Evolutionary conservation across 1,284 basidiomycete genomes (phyloP).

Genomic region (Ustilago loliicola): DNA sequence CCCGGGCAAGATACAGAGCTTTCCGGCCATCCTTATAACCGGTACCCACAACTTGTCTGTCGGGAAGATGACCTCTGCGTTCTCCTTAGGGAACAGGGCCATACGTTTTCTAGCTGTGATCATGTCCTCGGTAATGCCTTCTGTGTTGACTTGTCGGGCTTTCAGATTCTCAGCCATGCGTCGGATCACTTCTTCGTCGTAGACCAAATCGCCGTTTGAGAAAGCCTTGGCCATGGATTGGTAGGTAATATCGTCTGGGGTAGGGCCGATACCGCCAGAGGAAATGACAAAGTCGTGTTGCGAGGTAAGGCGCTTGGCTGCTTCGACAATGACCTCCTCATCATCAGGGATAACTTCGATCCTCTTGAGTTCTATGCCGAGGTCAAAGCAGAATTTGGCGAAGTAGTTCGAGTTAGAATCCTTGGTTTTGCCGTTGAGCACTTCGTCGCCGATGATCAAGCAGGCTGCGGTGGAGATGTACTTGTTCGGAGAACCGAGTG

Average conservation of each 20-base stretch:
- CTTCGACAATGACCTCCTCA: slow-evolving; percentile 88
- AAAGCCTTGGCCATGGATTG: slow-evolving; percentile 88
- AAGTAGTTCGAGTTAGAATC: slow-evolving; percentile 80
- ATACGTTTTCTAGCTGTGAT: slow-evolving; percentile 62
- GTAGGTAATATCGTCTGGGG: slow-evolving; percentile 80
- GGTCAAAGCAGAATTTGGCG: slow-evolving; percentile 71
- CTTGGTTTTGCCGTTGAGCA: slow-evolving; percentile 77
- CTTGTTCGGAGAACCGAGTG: slow-evolving; percentile 42
- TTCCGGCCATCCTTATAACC: slow-evolving; percentile 83
- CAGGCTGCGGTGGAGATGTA: slow-evolving; percentile 62
- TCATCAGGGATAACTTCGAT: slow-evolving; percentile 93
- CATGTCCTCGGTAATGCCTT: slow-evolving; percentile 77
- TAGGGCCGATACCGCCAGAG: slow-evolving; percentile 65
- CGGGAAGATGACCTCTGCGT: slow-evolving; percentile 63
- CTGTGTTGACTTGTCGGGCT: slow-evolving; percentile 75
- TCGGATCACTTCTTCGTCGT: slow-evolving; percentile 83
- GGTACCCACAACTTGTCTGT: slow-evolving; percentile 80
- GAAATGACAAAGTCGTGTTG: slow-evolving; percentile 55
- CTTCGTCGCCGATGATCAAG: slow-evolving; percentile 77
- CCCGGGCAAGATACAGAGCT: slow-evolving; percentile 90
- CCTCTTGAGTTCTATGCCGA: slow-evolving; percentile 69
- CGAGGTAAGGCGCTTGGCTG: slow-evolving; percentile 82
- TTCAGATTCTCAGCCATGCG: slow-evolving; percentile 81
- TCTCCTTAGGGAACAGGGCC: slow-evolving; percentile 61
- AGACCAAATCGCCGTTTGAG: slow-evolving; percentile 75